phyloP scores from a whole-genome alignment of 2,329 filamentous ascomycete genomes.

The Penicillium sp. region DNA sequence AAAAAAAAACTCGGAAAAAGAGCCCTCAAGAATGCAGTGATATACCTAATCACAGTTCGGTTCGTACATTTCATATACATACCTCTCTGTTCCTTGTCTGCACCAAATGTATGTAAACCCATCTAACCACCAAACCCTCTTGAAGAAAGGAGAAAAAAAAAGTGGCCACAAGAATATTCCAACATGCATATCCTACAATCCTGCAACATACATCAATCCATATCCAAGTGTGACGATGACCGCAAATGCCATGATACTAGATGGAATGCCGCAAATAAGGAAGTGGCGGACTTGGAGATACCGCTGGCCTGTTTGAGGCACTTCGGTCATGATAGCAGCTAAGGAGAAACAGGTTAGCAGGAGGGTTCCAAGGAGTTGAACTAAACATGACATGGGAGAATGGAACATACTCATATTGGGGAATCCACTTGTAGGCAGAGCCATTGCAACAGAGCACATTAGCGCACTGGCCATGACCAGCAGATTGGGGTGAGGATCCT shows the following conservation, averaged over 20 bases:
- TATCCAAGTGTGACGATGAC: constrained; percentile 90
- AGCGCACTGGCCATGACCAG: constrained; percentile 92
- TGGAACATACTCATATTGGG: constrained; percentile 93
- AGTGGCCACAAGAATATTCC: not conserved
- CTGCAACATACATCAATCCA: constrained; percentile 76
- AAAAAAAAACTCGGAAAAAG: not conserved
- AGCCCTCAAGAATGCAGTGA: not conserved
- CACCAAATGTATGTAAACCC: not conserved
- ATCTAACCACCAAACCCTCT: not conserved
- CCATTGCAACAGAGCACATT: constrained; percentile 99
- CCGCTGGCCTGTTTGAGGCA: constrained; percentile 81
- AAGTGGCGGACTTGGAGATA: constrained; percentile 94
- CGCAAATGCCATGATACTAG: constrained; percentile 74
- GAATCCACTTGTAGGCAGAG: constrained; percentile 90
- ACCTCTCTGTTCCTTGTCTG: not conserved
- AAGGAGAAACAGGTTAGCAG: constrained; percentile 12
- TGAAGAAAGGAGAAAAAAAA: not conserved
- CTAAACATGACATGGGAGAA: not conserved
- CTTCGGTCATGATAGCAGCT: constrained; percentile 99
- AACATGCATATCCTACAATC: constrained; percentile 48
- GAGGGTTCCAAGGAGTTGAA: constrained; percentile 16
- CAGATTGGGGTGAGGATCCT: constrained; percentile 86
- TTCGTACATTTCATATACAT: not conserved
- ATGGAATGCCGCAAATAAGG: constrained; percentile 86
- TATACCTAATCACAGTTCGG: not conserved